phyloP scores from a whole-genome alignment of 306 rosid species.

The Ceratonia siliqua region DNA sequence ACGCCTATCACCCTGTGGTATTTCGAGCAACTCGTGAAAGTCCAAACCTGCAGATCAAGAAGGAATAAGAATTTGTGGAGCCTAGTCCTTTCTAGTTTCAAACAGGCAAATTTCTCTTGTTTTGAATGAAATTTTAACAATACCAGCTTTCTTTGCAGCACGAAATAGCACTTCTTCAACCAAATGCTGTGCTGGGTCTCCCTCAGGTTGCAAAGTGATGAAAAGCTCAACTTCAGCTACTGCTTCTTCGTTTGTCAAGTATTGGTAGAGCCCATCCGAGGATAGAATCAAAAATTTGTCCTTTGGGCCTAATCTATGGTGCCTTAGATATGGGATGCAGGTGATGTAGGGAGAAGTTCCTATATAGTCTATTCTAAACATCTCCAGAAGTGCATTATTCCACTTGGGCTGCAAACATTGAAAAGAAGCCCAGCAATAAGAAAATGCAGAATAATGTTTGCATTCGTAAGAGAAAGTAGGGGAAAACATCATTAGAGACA shows the following conservation, averaged over 20 bases:
- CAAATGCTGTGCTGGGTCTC: slow-evolving; percentile 97
- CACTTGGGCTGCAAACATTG: slow-evolving; percentile 84
- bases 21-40: slow-evolving; percentile 90
- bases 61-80: slow-evolving; percentile 23
- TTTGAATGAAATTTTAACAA: not conserved
- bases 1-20: slow-evolving; percentile 95
- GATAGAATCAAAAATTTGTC: slow-evolving; percentile 89
- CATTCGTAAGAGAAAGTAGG: not conserved
- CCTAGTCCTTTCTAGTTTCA: not conserved
- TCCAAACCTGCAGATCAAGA: slow-evolving; percentile 71
- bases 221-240: slow-evolving; percentile 94
- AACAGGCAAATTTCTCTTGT: not conserved
- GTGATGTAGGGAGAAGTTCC: slow-evolving; percentile 87
- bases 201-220: slow-evolving; percentile 92
- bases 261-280: slow-evolving; percentile 94
- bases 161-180: slow-evolving; percentile 92
- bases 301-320: slow-evolving; percentile 85
- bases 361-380: slow-evolving; percentile 86
- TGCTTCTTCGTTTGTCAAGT: slow-evolving; percentile 93
- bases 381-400: slow-evolving; percentile 90
- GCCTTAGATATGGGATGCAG: slow-evolving; percentile 79
- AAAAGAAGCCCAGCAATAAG: slow-evolving; percentile 10
- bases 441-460: slow-evolving; percentile 2
- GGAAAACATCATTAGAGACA: not conserved
- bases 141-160: slow-evolving; percentile 97